Conservation (phyloP, 2,329 filamentous ascomycete species). For the Aplosporella prunicola region DNA sequence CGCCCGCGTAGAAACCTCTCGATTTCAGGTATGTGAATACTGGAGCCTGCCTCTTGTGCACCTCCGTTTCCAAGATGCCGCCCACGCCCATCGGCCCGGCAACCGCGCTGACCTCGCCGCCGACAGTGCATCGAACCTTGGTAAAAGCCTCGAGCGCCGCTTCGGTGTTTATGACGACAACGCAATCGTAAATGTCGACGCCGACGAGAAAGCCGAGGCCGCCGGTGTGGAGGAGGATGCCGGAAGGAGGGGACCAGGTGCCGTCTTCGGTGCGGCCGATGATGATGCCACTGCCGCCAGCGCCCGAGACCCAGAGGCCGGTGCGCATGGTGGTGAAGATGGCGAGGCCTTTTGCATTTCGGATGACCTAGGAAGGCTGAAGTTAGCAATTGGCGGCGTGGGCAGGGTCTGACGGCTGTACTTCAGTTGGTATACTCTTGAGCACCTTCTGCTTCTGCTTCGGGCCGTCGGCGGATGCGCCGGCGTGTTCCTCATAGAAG, state of each 20-base stretch:
- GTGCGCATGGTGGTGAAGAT: constrained; percentile 96
- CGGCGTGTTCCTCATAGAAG: constrained; percentile 52
- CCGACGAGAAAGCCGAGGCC: constrained; percentile 83
- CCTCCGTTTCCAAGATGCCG: constrained; percentile 58
- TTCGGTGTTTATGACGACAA: constrained; percentile 83
- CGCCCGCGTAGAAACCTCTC: constrained; percentile 76
- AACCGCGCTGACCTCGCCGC: constrained; percentile 67
- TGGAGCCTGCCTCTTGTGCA: constrained; percentile 59
- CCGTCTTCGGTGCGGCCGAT: constrained; percentile 78
- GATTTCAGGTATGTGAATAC: constrained; percentile 85
- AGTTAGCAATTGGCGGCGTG: constrained; percentile 1
- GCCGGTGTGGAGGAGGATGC: constrained; percentile 81
- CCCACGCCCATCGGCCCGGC: constrained; percentile 72
- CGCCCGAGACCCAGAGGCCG: constrained; percentile 83
- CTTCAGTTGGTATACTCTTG: constrained; percentile 71
- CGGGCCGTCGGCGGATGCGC: constrained; percentile 38
- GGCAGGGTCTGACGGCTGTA: constrained; percentile 18
- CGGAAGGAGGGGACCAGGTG: constrained; percentile 83
- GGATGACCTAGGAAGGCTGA: constrained; percentile 52
- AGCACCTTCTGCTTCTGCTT: constrained; percentile 54
- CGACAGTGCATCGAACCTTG: constrained; percentile 66
- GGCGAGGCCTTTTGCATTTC: constrained; percentile 80
- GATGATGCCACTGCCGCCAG: constrained; percentile 79
- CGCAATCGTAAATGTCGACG: constrained; percentile 92
- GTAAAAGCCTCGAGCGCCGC: constrained; percentile 78